These are phyloP conservation scores for Phaffia australis DNA, from an alignment of 768 basidiomycete species.

Conservation along the genomic window DNA sequence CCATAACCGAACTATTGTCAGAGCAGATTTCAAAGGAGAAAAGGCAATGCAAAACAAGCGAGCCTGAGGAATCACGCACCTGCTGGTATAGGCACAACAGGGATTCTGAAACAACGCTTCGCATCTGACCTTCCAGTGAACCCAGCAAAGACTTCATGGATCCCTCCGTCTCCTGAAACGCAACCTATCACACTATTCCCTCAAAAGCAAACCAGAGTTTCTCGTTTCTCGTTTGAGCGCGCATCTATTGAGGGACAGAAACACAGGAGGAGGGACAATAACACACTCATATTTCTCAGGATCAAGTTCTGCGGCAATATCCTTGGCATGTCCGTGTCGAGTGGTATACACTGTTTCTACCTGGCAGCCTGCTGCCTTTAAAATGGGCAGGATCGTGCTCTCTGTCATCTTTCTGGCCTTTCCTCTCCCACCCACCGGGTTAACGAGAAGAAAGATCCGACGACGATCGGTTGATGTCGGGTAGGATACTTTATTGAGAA, in stretches of 20 bases:
- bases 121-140: constrained; percentile 35
- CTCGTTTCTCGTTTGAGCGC: neutral
- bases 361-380: constrained; percentile 35
- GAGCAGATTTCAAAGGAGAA: neutral
- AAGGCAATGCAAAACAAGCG: too few species aligned
- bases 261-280: neutral
- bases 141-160: constrained; percentile 38
- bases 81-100: constrained; percentile 37
- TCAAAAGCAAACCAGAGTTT: neutral
- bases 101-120: constrained; percentile 33
- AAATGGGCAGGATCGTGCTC: constrained; percentile 33
- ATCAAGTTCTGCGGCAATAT: constrained; percentile 31
- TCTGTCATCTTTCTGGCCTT: constrained; percentile 32
- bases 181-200: constrained; percentile 33
- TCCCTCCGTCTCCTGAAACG: constrained; percentile 37
- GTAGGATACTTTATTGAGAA: neutral
- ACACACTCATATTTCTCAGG: constrained; percentile 35
- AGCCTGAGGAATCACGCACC: constrained; percentile 24
- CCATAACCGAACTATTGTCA: constrained; percentile 30
- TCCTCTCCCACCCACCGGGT: constrained; percentile 38
- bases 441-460: constrained; percentile 34
- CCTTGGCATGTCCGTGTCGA: constrained; percentile 35
- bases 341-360: constrained; percentile 36
- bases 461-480: constrained; percentile 7
- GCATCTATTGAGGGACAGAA: neutral